phyloP scores from a whole-genome alignment of 2,329 filamentous ascomycete genomes.

The Ophiocordyceps sinensis region DNA sequence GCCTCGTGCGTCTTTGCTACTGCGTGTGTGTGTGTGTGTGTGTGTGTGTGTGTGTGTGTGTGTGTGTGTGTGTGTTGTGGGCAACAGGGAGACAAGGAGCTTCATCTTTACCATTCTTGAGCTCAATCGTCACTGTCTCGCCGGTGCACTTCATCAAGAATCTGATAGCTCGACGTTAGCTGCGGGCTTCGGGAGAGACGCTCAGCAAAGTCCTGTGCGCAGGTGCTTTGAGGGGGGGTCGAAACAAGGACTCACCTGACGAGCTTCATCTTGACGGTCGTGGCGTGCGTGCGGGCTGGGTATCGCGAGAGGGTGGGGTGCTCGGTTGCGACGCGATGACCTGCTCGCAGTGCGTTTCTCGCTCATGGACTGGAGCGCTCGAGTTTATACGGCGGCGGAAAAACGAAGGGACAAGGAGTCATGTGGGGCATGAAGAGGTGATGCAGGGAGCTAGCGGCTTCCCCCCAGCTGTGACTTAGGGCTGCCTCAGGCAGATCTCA shows the following conservation, averaged over 20 bases:
- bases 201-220: slow-evolving; percentile 7
- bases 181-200: slow-evolving; percentile 1
- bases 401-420: slow-evolving; percentile 14
- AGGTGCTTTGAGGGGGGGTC: neutral
- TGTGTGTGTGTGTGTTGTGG: too few relatives aligned
- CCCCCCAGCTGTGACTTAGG: too few relatives aligned
- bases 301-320: neutral
- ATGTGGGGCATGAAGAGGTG: too few relatives aligned
- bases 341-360: neutral
- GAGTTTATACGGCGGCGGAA: slow-evolving; percentile 18
- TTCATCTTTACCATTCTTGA: slow-evolving; percentile 77
- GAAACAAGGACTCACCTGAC: slow-evolving; percentile 55
- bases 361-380: slow-evolving; percentile 2
- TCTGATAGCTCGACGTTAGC: slow-evolving; percentile 31
- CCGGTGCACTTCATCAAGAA: slow-evolving; percentile 99
- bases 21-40: neutral
- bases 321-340: neutral
- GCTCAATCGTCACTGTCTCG: slow-evolving; percentile 94
- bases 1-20: neutral
- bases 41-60: neutral
- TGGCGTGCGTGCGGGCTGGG: neutral
- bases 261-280: slow-evolving; percentile 72
- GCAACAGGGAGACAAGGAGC: too few relatives aligned
- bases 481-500: too few relatives aligned
- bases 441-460: too few relatives aligned